Evolutionary conservation across 2,329 filamentous ascomycete species (phyloP).

Genomic region (Aureobasidium pullulans): DNA sequence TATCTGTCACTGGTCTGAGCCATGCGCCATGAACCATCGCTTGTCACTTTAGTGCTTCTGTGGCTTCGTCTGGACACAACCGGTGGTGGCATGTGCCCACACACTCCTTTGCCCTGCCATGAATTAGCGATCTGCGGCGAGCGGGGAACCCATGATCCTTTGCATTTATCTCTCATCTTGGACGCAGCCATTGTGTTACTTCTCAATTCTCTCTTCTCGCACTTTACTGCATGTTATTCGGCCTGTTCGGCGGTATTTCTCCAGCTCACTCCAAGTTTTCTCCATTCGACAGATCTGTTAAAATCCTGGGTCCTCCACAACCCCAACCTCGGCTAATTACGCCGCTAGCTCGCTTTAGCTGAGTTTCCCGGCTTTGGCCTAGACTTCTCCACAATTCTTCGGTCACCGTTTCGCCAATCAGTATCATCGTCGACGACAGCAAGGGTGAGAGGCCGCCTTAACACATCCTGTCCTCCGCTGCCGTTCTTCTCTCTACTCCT

Average conservation of each 20-base stretch:
- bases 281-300: not conserved
- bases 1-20: not conserved
- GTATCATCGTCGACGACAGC: slow-evolving; percentile 2
- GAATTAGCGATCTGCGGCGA: not conserved
- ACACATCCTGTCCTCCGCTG: not conserved
- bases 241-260: slow-evolving; percentile 6
- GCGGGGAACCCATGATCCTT: not conserved
- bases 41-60: slow-evolving; percentile 4
- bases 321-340: slow-evolving; percentile 9
- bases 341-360: not conserved
- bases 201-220: not conserved
- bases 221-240: not conserved
- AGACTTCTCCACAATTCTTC: slow-evolving; percentile 9
- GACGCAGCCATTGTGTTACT: not conserved
- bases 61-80: slow-evolving; percentile 10
- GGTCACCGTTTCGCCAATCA: slow-evolving; percentile 12
- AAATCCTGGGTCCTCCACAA: slow-evolving; percentile 4
- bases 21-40: slow-evolving; percentile 2
- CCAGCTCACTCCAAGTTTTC: slow-evolving; percentile 12
- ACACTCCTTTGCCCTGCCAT: not conserved
- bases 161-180: not conserved
- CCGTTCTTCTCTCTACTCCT: not conserved
- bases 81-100: not conserved
- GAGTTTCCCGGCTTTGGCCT: slow-evolving; percentile 7
- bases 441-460: slow-evolving; percentile 11